Percentiles rank a stretch among this genome's conserved stretches.
These are phyloP conservation scores for Cicer bijugum DNA, from an alignment of 306 rosid genomes.

Conservation along the genomic window DNA sequence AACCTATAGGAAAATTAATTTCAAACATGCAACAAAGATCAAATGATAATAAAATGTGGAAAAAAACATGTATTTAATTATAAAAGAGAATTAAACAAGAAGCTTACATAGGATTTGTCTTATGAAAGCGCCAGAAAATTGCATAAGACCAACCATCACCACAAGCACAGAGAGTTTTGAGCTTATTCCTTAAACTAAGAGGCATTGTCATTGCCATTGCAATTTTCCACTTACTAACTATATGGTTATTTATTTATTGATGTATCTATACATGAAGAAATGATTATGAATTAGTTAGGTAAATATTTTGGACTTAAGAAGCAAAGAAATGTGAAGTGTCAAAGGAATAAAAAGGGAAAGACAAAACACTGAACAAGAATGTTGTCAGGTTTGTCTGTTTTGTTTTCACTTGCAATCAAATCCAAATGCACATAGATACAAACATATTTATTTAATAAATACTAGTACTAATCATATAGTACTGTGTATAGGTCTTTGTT, in stretches of 20 bases:
- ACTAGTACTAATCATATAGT: background rate
- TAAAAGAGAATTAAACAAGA: background rate
- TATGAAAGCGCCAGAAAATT: slow-evolving; percentile 79
- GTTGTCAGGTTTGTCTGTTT: slow-evolving; percentile 44
- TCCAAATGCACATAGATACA: slow-evolving; percentile 3
- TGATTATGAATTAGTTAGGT: no score
- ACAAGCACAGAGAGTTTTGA: slow-evolving; percentile 60
- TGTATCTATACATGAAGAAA: slow-evolving; percentile 19
- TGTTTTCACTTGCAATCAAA: slow-evolving; percentile 41
- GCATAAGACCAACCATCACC: slow-evolving; percentile 74
- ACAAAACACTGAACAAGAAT: slow-evolving; percentile 36
- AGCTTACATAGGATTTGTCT: slow-evolving; percentile 66
- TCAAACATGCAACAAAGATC: slow-evolving; percentile 45
- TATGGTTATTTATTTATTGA: slow-evolving; percentile 3
- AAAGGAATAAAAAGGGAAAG: slow-evolving; percentile 26
- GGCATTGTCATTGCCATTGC: slow-evolving; percentile 34
- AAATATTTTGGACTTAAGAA: slow-evolving; percentile 21
- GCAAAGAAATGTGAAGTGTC: slow-evolving; percentile 11
- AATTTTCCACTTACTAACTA: slow-evolving; percentile 17
- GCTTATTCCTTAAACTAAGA: slow-evolving; percentile 51
- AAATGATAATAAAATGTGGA: slow-evolving; percentile 18
- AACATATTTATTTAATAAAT: background rate
- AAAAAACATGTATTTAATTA: background rate
- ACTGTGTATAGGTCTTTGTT: background rate
- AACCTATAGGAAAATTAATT: slow-evolving; percentile 60